Evolutionary conservation across 768 basidiomycete genomes (phyloP).

Genomic region (Pulveroboletus ravenelii): DNA sequence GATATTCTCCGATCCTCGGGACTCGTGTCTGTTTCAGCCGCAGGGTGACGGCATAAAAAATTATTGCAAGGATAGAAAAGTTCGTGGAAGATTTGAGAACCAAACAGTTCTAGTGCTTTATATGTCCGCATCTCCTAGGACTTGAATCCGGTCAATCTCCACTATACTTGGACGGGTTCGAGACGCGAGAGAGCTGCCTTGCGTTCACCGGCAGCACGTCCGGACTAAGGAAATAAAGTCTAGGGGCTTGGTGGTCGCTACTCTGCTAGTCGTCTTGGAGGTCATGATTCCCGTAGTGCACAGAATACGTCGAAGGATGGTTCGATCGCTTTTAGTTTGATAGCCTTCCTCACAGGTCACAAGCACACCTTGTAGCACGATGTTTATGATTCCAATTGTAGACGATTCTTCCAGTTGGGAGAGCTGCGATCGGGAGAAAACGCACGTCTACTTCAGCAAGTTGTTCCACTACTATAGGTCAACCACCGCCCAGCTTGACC

Average conservation of each 20-base stretch:
- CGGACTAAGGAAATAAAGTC: background rate
- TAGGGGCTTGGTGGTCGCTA: background rate
- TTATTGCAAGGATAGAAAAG: no score
- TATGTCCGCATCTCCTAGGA: background rate
- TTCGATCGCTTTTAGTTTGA: background rate
- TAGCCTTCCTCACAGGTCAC: background rate
- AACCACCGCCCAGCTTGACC: constrained; percentile 17
- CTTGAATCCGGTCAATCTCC: no score
- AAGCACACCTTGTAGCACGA: background rate
- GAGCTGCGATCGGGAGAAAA: constrained; percentile 6
- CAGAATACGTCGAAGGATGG: background rate
- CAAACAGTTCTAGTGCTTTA: background rate
- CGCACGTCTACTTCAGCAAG: background rate
- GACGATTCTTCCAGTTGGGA: background rate
- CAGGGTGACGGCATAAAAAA: background rate
- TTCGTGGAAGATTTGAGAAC: background rate
- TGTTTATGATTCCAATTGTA: background rate
- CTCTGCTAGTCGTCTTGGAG: no score
- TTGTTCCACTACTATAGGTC: constrained; percentile 8
- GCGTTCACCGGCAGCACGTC: background rate
- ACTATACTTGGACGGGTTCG: background rate
- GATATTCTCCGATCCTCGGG: background rate
- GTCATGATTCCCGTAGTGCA: background rate
- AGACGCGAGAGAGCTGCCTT: background rate
- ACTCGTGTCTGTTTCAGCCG: background rate